Base-by-base conservation (phyloP, 2,329 filamentous ascomycete species). In the Cladosporium sp. region DNA sequence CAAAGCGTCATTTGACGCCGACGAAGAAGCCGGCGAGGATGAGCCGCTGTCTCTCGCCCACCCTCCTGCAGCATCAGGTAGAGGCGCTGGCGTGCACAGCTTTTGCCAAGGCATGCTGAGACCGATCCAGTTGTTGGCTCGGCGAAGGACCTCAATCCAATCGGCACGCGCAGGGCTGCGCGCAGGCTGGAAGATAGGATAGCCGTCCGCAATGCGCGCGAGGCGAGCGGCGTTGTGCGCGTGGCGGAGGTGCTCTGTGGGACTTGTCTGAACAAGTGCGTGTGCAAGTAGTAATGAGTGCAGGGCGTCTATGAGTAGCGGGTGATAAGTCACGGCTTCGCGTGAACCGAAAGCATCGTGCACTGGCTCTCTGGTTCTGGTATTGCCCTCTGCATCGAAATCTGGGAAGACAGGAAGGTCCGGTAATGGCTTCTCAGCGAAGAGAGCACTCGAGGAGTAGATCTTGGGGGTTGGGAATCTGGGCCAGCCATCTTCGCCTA, bases 171-270 rank as follows among this genome's bases (percentile, higher is more conserved):
- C 88, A 1, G 90, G 88, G 3, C 87, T 90, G 59, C 89, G 84
- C 28, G 89, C 88, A 0, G 88, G 84, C 69, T 93, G 88, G 74
- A 96, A 94, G 58, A 94, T 85, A 0, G 92, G 92, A 71, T 92
- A 93, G 4, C 91, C 91, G 72, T 95, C 90, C 58, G 87, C 88
- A 28, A 95, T 83, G 23, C 91, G 85, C 5, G 87, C 84, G 1
- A 95, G 83, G 5, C 91, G 88, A 18, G 91, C 90, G 5, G 90
- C 91, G 85, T 93, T 95, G 80, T 92, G 85, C 0, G 91, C 91
- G 74, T 95, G 91, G 40, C 91, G 90, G 59, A 88, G 86, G 37
- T 93, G 85, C 75, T 95, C 91, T 71, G 90, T 92, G 12, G 86
- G 77, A 0, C 91, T 90, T 0, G 92, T 96, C 77, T 94, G 91